A percentile compares a stretch with the other conserved stretches of the same genome.
These are phyloP conservation scores for Trichaptum fuscoviolaceum DNA, from an alignment of 768 basidiomycete species.

Conservation along the genomic window DNA sequence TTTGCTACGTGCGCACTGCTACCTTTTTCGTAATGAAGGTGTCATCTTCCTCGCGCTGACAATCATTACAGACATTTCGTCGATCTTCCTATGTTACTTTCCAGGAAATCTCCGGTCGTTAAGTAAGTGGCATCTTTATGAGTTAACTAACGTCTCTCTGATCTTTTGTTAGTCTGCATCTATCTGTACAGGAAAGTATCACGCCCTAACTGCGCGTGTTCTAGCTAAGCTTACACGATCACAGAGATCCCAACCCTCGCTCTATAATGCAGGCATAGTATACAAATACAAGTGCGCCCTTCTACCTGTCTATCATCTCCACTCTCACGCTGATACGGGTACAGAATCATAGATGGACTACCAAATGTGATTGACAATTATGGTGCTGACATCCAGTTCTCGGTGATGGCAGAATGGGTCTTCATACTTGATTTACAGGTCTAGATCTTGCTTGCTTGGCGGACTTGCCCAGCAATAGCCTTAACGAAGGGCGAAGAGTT, in stretches of 20 bases:
- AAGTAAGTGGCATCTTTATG: slow-evolving; percentile 45
- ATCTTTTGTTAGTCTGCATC: slow-evolving; percentile 55
- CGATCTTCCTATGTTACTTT: slow-evolving; percentile 74
- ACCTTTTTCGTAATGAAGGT: neutral
- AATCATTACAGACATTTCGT: slow-evolving; percentile 57
- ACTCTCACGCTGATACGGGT: slow-evolving; percentile 4
- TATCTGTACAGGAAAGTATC: slow-evolving; percentile 64
- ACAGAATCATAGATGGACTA: slow-evolving; percentile 70
- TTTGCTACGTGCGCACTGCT: slow-evolving; percentile 70
- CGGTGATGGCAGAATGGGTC: neutral
- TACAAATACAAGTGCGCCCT: slow-evolving; percentile 70
- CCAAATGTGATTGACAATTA: slow-evolving; percentile 64
- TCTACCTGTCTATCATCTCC: neutral
- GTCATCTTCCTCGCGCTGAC: slow-evolving; percentile 2
- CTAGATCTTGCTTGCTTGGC: slow-evolving; percentile 85
- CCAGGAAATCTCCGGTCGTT: slow-evolving; percentile 70
- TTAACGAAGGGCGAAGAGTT: slow-evolving; percentile 56
- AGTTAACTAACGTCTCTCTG: neutral
- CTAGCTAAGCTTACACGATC: slow-evolving; percentile 6
- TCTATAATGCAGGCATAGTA: slow-evolving; percentile 57
- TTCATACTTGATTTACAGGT: slow-evolving; percentile 42
- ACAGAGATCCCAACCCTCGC: slow-evolving; percentile 50
- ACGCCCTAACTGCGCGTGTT: neutral
- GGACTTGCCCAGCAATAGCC: slow-evolving; percentile 71
- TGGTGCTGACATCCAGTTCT: slow-evolving; percentile 34